Base-by-base conservation (phyloP, 345 rosid species). In the Eucalyptus grandis region DNA sequence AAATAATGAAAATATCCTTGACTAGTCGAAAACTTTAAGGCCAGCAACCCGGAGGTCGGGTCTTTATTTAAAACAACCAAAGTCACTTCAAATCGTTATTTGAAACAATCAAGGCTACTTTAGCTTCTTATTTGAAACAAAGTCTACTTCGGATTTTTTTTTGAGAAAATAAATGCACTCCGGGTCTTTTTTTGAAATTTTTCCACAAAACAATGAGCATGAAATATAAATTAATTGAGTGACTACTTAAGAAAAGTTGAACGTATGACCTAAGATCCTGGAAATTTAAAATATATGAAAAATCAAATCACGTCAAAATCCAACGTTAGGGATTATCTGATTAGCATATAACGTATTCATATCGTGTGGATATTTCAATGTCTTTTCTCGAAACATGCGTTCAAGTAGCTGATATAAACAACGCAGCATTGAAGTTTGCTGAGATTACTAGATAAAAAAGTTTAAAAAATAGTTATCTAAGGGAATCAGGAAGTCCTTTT, bases 1-100 rank as follows among this genome's bases (percentile, higher is more conserved):
- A 49, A 49, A 49, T 5, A 49, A 49, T 13, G 50, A 49, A 49
- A 49, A 49, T 2, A 49, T 14, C 14, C 50, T 49, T 49, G 14
- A 49, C 0, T 49, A 49, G 50, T 49, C 6, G 14, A 49, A 49
- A 49, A 49, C 13, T 49, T 49, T 49, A 49, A 49, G 2, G 15
- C 15, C 6, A 12, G 1, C 50, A 0, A 49, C 5, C 5, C 4
- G 1, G 6, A 49, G 50, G 15, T 49, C 1, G 12, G 14, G 15
- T 49, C 2, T 49, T 49, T 49, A 12, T 12, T 13, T 49, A 15
- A 49, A 12, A 49, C 49, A 49, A 49, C 14, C 49, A 49, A 49
- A 49, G 49, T 49, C 14, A 49, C 14, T 13, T 0, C 14, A 49
- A 49, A 49, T 49, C 2, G 5, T 49, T 49, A 49, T 49, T 49